Evolutionary conservation across 345 rosid species (phyloP), one percentile per base, ranked within the genome.

Genomic region (Adansonia digitata): DNA sequence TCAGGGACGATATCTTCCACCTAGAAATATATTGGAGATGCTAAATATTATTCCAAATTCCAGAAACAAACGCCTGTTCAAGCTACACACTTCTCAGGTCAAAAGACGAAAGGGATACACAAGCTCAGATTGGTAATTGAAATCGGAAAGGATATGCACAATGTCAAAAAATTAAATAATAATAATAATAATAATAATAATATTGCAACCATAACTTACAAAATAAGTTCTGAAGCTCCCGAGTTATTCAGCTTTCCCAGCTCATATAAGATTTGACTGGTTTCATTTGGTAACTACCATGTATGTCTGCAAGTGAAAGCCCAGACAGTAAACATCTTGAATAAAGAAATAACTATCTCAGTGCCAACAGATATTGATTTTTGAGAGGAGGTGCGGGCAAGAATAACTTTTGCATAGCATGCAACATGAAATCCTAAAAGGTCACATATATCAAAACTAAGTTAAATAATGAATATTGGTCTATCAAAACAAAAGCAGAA

Each of bases 1-100:
- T 89, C 67, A 81, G 84, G 74, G 78, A 74, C 82, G 70, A 83
- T 56, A 2, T 75, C 40, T 74, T 69, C 68, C 63, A 76, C 82
- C 11, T 17, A 82, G 74, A 77, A 79, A 73, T 71, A 51, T 12
- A 62, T 64, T 63, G 51, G 35, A 59, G 68, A 77, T 69, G 75
- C 56, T 39, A 75, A 45, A 45, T 10, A 62, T 72, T 63, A 57
- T 40, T 72, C 71, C 72, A 65, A 80, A 61, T 40, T 69, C 66
- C 72, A 55, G 29, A 29, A 53, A 26, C 35, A 43, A 61, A 48
- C 2, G 49, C 29, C 17, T 55, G 43, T 43, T 57, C 70, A 70
- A 27, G 31, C 77, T 76, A 75, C 61, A 66, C 55, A 57, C 51
- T 62, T 68, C 34, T 43, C 75, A 29, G 60, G 57, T 48, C 22